phyloP scores from a whole-genome alignment of 352 stramenopile species.

The Phytophthora europaea region DNA sequence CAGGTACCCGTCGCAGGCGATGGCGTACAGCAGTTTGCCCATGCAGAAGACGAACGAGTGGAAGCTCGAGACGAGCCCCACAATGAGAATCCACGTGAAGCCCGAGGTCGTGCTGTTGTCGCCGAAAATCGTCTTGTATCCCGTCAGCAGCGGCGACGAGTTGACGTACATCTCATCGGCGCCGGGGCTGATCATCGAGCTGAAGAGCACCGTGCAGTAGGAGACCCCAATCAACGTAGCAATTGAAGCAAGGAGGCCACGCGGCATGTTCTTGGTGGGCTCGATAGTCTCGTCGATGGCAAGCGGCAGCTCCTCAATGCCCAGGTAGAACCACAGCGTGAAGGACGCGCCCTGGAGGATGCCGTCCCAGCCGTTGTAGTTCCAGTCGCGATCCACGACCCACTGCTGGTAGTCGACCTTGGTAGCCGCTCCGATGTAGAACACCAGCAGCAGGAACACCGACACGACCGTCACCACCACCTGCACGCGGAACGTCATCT shows the following conservation, averaged over 20 bases:
- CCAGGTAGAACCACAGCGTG: constrained; percentile 54
- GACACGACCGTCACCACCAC: constrained; percentile 51
- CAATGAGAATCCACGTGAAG: constrained; percentile 68
- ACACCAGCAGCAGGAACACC: constrained; percentile 57
- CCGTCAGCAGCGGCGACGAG: constrained; percentile 53
- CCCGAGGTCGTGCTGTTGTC: constrained; percentile 66
- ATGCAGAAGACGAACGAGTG: constrained; percentile 81
- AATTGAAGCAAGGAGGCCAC: constrained; percentile 57
- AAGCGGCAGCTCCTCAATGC: constrained; percentile 53
- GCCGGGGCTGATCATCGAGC: constrained; percentile 61
- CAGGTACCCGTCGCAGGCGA: constrained; percentile 68
- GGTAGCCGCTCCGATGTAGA: constrained; percentile 58
- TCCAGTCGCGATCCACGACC: constrained; percentile 53
- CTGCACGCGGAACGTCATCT: constrained; percentile 68
- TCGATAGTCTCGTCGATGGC: constrained; percentile 70
- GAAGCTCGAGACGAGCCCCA: constrained; percentile 63
- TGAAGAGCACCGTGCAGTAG: constrained; percentile 66
- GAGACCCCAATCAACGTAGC: constrained; percentile 52
- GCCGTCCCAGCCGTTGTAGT: constrained; percentile 57
- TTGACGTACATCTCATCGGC: constrained; percentile 49
- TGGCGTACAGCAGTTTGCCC: constrained; percentile 64
- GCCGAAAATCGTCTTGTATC: constrained; percentile 69
- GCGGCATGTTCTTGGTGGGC: constrained; percentile 65
- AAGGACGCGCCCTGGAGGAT: constrained; percentile 63
- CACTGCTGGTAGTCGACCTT: constrained; percentile 60